These are phyloP conservation scores for Neurospora sp. DNA, from an alignment of 2,329 filamentous ascomycete genomes.

Conservation along the genomic window DNA sequence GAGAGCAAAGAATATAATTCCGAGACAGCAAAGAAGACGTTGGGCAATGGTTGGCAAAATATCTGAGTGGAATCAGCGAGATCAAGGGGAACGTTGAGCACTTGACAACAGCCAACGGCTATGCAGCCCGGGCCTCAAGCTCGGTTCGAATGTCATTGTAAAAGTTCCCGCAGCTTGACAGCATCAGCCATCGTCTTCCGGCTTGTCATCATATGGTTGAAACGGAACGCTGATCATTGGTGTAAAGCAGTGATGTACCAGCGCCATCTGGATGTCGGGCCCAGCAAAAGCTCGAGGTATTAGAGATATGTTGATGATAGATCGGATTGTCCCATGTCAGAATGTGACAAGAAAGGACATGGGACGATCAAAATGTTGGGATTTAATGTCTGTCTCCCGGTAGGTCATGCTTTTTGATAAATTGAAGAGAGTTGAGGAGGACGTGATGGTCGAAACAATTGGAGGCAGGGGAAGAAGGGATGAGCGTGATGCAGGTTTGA, in stretches of 20 bases:
- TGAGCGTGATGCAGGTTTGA: not conserved
- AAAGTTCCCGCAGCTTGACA: not conserved
- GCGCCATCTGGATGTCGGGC: not conserved
- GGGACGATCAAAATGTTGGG: not conserved
- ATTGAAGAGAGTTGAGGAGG: not conserved
- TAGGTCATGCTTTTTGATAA: not conserved
- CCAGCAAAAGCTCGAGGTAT: not conserved
- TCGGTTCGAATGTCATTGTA: not conserved
- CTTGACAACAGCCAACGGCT: not conserved
- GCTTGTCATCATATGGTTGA: not conserved
- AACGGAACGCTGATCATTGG: not conserved
- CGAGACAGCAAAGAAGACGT: not conserved
- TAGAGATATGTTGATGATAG: not conserved
- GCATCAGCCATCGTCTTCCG: not conserved
- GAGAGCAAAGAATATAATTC: not conserved
- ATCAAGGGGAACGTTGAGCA: not conserved
- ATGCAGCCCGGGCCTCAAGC: not conserved
- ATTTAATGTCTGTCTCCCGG: not conserved
- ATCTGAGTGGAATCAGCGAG: not conserved
- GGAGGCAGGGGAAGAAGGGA: not conserved
- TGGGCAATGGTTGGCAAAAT: not conserved
- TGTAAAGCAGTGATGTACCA: not conserved
- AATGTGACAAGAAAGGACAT: not conserved
- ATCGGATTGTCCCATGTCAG: not conserved
- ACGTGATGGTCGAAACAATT: not conserved